Evolutionary conservation across 2,329 filamentous ascomycete species (phyloP).

Genomic region (Epicoccum sorghinum): DNA sequence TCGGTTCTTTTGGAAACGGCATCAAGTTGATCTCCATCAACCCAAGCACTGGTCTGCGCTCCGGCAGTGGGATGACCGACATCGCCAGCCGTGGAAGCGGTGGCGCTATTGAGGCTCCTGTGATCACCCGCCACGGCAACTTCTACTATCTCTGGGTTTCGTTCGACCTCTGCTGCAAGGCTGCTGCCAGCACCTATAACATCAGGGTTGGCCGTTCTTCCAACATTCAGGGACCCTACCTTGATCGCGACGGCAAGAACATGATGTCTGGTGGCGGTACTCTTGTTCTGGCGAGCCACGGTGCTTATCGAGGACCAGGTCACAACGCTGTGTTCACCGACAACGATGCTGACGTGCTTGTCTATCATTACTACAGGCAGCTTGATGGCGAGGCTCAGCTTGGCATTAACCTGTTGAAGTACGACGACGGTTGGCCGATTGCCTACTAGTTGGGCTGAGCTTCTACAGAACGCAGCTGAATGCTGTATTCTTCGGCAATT

Average conservation of each 20-base stretch:
- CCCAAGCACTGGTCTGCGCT: slow-evolving; percentile 25
- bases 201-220: slow-evolving; percentile 65
- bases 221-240: slow-evolving; percentile 58
- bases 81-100: slow-evolving; percentile 58
- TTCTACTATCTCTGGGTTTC: slow-evolving; percentile 69
- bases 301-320: slow-evolving; percentile 65
- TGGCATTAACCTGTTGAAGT: slow-evolving; percentile 56
- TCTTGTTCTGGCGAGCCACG: slow-evolving; percentile 62
- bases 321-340: slow-evolving; percentile 64
- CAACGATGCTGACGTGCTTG: slow-evolving; percentile 42
- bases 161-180: slow-evolving; percentile 65
- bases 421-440: slow-evolving; percentile 53
- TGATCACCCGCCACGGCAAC: slow-evolving; percentile 58
- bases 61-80: slow-evolving; percentile 42
- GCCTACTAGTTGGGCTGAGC: neutral
- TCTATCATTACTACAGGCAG: slow-evolving; percentile 31
- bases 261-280: slow-evolving; percentile 63
- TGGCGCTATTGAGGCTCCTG: slow-evolving; percentile 61
- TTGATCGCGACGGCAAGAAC: slow-evolving; percentile 57
- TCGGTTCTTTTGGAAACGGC: slow-evolving; percentile 71
- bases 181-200: slow-evolving; percentile 62
- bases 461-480: too few species aligned
- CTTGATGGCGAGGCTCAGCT: slow-evolving; percentile 54
- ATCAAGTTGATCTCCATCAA: slow-evolving; percentile 61
- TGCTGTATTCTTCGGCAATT: too few species aligned